phyloP scores from a whole-genome alignment of 2,329 filamentous ascomycete species.

The Monilinia polystroma region DNA sequence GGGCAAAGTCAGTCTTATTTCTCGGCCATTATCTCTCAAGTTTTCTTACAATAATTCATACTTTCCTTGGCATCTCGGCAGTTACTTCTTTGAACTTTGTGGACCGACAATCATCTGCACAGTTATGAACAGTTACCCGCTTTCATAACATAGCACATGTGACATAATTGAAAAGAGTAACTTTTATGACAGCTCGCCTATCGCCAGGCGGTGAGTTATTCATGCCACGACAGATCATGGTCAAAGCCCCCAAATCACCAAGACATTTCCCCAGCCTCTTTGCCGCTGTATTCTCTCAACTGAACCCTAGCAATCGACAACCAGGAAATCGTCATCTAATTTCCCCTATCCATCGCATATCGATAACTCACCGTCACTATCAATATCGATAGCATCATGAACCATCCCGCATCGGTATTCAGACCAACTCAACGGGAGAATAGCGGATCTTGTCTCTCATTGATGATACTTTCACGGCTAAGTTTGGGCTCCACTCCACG shows the following conservation, averaged over 20 bases:
- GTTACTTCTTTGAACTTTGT: not conserved
- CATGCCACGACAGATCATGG: constrained; percentile 5
- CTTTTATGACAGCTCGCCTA: not conserved
- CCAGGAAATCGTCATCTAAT: not conserved
- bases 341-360: constrained; percentile 13
- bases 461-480: not conserved
- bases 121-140: not conserved
- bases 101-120: not conserved
- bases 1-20: not conserved
- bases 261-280: constrained; percentile 3
- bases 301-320: constrained; percentile 4
- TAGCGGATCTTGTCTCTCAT: constrained; percentile 5
- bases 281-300: not conserved
- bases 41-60: not conserved
- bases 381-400: constrained; percentile 12
- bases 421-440: not conserved
- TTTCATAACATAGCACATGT: constrained; percentile 2
- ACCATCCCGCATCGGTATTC: not conserved
- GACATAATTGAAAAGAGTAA: constrained; percentile 4
- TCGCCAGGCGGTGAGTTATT: constrained; percentile 7
- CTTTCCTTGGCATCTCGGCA: not conserved
- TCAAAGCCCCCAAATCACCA: constrained; percentile 5
- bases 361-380: constrained; percentile 1
- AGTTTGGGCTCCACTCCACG: not conserved
- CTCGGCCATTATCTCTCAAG: no score